A percentile compares a stretch with the other conserved stretches of the same genome.
phyloP scores from a whole-genome alignment of 768 basidiomycete species.

The Boletus speciosus region DNA sequence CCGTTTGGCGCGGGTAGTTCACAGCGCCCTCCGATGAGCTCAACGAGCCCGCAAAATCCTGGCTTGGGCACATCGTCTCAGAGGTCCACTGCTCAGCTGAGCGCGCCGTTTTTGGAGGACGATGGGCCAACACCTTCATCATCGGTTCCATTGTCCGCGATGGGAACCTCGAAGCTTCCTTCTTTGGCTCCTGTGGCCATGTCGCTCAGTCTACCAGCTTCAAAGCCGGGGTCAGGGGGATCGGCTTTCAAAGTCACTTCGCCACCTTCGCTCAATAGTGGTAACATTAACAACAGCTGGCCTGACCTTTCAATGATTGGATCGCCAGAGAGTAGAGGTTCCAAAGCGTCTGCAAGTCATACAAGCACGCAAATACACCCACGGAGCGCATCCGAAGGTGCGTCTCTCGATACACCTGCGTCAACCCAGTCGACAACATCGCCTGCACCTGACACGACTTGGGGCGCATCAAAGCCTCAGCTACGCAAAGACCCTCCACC shows the following conservation, averaged over 20 bases:
- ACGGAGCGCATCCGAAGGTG: slow-evolving; percentile 5
- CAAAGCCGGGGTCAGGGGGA: slow-evolving; percentile 6
- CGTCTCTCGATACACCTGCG: slow-evolving; percentile 1
- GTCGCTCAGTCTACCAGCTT: slow-evolving; percentile 14
- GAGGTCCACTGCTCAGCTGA: neutral
- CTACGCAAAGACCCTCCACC: slow-evolving; percentile 7
- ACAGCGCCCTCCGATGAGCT: slow-evolving; percentile 8
- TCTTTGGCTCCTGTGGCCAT: slow-evolving; percentile 13
- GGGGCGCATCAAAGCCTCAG: slow-evolving; percentile 17
- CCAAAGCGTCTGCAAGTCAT: slow-evolving; percentile 6
- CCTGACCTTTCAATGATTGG: slow-evolving; percentile 17
- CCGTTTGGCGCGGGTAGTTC: slow-evolving; percentile 9
- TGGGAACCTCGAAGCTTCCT: slow-evolving; percentile 5
- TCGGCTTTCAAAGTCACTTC: slow-evolving; percentile 9
- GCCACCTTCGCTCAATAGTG: slow-evolving; percentile 6
- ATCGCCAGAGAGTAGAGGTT: slow-evolving; percentile 13
- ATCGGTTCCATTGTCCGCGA: slow-evolving; percentile 2
- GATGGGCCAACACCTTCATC: slow-evolving; percentile 10
- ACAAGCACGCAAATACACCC: neutral
- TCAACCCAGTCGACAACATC: slow-evolving; percentile 17
- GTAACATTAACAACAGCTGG: neutral
- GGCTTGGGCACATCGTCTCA: slow-evolving; percentile 12
- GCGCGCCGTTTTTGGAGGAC: slow-evolving; percentile 15
- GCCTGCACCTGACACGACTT: slow-evolving; percentile 7
- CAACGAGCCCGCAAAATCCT: slow-evolving; percentile 5